A percentile compares a stretch with the other conserved stretches of the same genome.
phyloP scores from a whole-genome alignment of 2,329 filamentous ascomycete genomes.

The Phaeosphaeria sp. region DNA sequence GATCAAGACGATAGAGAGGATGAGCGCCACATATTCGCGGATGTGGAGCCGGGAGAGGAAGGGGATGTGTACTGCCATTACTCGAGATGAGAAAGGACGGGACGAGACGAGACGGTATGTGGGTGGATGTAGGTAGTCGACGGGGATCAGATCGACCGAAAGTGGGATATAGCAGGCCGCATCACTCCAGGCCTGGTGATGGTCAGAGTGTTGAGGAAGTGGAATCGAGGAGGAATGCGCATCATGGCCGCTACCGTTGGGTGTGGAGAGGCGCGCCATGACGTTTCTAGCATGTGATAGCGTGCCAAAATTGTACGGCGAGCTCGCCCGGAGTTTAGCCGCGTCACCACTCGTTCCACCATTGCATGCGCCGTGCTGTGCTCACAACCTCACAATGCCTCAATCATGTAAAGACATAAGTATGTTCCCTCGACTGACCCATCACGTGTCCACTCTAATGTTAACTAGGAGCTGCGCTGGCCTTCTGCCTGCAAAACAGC shows the following conservation, averaged over 20 bases:
- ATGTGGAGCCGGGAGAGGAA: slow-evolving; percentile 66
- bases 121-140: neutral
- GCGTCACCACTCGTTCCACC: neutral
- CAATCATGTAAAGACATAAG: slow-evolving; percentile 96
- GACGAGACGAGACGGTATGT: neutral
- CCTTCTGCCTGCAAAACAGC: slow-evolving; percentile 92
- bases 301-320: neutral
- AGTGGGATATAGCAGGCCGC: neutral
- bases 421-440: slow-evolving; percentile 51
- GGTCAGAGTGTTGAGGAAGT: neutral
- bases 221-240: neutral
- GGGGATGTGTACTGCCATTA: slow-evolving; percentile 61
- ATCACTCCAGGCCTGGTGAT: neutral
- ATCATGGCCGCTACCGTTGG: neutral
- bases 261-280: slow-evolving; percentile 8
- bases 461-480: slow-evolving; percentile 80
- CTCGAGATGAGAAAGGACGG: too few species aligned
- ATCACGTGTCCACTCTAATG: neutral
- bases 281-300: slow-evolving; percentile 31
- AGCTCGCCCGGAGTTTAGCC: neutral
- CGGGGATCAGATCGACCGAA: neutral
- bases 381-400: slow-evolving; percentile 70
- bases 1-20: slow-evolving; percentile 83
- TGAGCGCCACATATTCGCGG: slow-evolving; percentile 84
- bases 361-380: neutral